These are phyloP conservation scores for Penicillium verhagenii DNA, from an alignment of 495 filamentous ascomycete species.

Conservation along the genomic window DNA sequence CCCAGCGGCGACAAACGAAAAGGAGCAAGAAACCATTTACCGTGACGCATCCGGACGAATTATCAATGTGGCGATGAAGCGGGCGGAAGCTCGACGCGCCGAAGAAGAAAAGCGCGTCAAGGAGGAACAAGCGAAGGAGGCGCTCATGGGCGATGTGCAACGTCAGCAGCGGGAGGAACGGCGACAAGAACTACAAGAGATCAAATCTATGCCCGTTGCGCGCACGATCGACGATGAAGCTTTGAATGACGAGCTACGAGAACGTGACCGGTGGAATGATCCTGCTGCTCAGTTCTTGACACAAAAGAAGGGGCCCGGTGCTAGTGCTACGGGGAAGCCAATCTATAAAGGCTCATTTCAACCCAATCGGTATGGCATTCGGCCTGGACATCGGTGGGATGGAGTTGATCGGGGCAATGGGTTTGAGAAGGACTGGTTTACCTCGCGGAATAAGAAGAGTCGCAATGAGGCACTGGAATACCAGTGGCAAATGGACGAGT, in stretches of 20 bases:
- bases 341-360: conserved; percentile 74
- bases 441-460: conserved; percentile 72
- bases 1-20: conserved; percentile 31
- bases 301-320: conserved; percentile 39
- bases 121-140: conserved; percentile 59
- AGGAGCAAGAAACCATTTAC: conserved; percentile 78
- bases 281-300: conserved; percentile 81
- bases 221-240: conserved; percentile 75
- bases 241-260: conserved; percentile 80
- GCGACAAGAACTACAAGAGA: conserved; percentile 67
- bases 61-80: conserved; percentile 85
- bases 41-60: conserved; percentile 90
- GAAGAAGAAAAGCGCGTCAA: conserved; percentile 68
- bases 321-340: conserved; percentile 62
- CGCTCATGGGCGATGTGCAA: conserved; percentile 84
- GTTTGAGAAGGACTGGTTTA: conserved; percentile 93
- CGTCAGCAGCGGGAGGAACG: conserved; percentile 52
- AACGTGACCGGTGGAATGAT: conserved; percentile 82
- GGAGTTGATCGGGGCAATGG: conserved; percentile 93
- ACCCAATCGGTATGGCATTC: conserved; percentile 94
- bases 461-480: conserved; percentile 80
- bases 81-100: conserved; percentile 75
- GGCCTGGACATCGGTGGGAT: conserved; percentile 93
- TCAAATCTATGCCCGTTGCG: conserved; percentile 76
- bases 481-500: conserved; percentile 94